Evolutionary conservation across 1,284 basidiomycete genomes (phyloP).

Genomic region (Ustilago loliicola): DNA sequence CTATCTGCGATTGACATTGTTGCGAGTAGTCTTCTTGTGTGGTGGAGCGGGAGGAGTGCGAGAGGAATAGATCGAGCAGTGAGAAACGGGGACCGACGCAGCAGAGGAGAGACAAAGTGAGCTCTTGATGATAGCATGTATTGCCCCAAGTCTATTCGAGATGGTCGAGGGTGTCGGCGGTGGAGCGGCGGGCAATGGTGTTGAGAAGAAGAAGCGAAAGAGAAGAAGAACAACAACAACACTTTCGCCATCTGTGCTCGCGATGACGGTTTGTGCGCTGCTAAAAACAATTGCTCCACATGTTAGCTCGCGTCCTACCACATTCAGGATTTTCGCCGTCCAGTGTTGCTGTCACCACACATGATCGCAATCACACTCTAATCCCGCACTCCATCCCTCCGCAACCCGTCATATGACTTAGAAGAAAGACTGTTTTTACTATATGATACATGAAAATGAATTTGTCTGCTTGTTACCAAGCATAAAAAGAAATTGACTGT

Average conservation of each 20-base stretch:
- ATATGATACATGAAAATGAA: not conserved
- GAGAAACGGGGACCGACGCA: too few species aligned
- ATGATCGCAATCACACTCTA: not conserved
- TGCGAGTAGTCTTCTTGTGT: not conserved
- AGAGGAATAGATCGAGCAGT: not conserved
- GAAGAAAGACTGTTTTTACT: too few species aligned
- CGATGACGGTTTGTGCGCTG: conserved; percentile 2
- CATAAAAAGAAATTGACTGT: conserved; percentile 40
- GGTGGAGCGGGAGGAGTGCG: not conserved
- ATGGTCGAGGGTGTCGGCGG: not conserved
- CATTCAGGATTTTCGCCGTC: not conserved
- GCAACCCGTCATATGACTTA: not conserved
- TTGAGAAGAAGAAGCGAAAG: conserved; percentile 5
- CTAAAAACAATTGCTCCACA: conserved; percentile 18
- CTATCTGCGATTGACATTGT: conserved; percentile 34
- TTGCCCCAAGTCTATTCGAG: not conserved
- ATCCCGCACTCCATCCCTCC: not conserved
- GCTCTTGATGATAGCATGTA: conserved; percentile 8
- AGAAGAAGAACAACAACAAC: conserved; percentile 9
- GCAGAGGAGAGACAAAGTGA: too few species aligned
- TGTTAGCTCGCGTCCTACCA: conserved; percentile 9
- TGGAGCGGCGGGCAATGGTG: not conserved
- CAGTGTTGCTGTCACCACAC: conserved; percentile 6
- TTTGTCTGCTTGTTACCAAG: conserved; percentile 24
- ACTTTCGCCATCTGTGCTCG: not conserved